These are phyloP conservation scores for Suillus subalutaceus DNA, from an alignment of 768 basidiomycete genomes.

Conservation along the genomic window DNA sequence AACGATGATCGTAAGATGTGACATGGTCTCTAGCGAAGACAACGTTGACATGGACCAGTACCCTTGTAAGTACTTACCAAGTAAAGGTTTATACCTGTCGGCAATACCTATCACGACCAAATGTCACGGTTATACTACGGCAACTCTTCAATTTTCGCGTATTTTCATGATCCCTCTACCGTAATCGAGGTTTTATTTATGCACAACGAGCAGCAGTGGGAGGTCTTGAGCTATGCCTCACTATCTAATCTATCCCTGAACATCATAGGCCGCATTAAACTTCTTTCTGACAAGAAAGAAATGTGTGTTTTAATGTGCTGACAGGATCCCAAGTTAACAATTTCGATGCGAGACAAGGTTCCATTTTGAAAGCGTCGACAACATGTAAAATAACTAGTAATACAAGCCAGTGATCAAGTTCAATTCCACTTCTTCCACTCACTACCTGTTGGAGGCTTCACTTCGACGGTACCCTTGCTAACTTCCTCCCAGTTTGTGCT, in stretches of 20 bases:
- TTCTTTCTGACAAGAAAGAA: not conserved
- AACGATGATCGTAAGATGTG: constrained; percentile 86
- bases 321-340: too few species aligned
- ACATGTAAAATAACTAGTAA: constrained; percentile 15
- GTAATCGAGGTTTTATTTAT: not conserved
- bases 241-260: not conserved
- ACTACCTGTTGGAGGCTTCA: constrained; percentile 82
- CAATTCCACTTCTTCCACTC: constrained; percentile 83
- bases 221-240: not conserved
- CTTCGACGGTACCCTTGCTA: constrained; percentile 63
- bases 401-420: not conserved
- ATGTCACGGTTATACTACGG: not conserved
- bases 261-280: not conserved
- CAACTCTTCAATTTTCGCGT: not conserved
- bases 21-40: constrained; percentile 41
- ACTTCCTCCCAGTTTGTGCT: constrained; percentile 98
- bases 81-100: not conserved
- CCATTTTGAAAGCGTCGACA: constrained; percentile 12
- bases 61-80: too few species aligned
- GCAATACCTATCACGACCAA: not conserved
- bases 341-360: constrained; percentile 8
- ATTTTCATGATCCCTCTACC: not conserved
- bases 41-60: not conserved
- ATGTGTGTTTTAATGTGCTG: not conserved
- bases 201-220: not conserved